Conservation (phyloP, 2,329 filamentous ascomycete species). For the Fusarium sambucinum region DNA sequence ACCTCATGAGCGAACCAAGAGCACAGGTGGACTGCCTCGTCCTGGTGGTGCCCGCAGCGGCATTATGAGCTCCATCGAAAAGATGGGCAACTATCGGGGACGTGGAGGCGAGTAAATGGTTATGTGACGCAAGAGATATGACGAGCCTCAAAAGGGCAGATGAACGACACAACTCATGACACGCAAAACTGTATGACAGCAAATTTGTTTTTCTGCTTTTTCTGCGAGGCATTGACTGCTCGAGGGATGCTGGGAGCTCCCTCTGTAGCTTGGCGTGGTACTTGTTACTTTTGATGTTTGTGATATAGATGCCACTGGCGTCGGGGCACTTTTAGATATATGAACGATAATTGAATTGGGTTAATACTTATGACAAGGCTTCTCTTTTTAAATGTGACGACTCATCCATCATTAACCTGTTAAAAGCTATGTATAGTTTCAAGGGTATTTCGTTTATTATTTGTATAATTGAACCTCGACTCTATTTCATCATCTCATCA, state of each 20-base stretch:
- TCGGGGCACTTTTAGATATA: constrained; percentile 28
- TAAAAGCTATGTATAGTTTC: not conserved
- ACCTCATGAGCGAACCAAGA: constrained; percentile 61
- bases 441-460: constrained; percentile 26
- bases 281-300: constrained; percentile 26
- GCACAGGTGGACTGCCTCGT: constrained; percentile 60
- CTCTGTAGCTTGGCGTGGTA: constrained; percentile 31
- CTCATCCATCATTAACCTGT: not conserved
- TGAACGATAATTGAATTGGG: constrained; percentile 24
- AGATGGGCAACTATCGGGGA: constrained; percentile 77
- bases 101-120: constrained; percentile 52
- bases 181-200: constrained; percentile 43
- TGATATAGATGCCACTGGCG: constrained; percentile 29
- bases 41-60: constrained; percentile 71
- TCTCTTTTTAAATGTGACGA: not conserved
- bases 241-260: constrained; percentile 15
- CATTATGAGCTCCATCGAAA: constrained; percentile 87
- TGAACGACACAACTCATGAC: constrained; percentile 42
- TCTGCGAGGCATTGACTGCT: constrained; percentile 37
- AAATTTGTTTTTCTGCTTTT: constrained; percentile 26
- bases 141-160: constrained; percentile 25
- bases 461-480: constrained; percentile 7
- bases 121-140: constrained; percentile 6
- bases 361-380: constrained; percentile 6
- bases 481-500: constrained; percentile 10